Percentiles rank a stretch among this genome's conserved stretches.
These are phyloP conservation scores for Trichoderma aggressivum DNA, from an alignment of 2,329 filamentous ascomycete genomes.

Conservation along the genomic window DNA sequence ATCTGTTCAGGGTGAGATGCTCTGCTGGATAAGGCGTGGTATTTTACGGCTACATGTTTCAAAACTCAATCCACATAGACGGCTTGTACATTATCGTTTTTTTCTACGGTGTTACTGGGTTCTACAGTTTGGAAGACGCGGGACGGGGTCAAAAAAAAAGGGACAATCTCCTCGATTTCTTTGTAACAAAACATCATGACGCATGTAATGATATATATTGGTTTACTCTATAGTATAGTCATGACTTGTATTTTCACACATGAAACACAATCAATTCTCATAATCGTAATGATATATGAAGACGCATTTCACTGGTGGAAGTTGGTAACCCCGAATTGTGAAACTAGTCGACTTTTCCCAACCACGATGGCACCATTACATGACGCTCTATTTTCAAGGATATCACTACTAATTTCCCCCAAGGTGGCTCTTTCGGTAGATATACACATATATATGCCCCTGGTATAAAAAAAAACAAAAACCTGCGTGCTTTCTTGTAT, in stretches of 20 bases:
- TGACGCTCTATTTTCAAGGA: neutral
- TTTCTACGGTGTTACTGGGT: constrained; percentile 10
- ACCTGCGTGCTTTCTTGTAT: neutral
- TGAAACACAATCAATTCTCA: neutral
- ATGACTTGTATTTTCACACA: constrained; percentile 5
- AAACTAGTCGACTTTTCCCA: neutral
- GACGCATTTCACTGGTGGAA: neutral
- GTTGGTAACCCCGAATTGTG: neutral
- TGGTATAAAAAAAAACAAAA: neutral
- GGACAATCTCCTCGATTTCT: constrained; percentile 1
- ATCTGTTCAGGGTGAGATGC: neutral
- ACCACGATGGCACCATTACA: neutral
- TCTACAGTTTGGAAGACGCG: neutral
- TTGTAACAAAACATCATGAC: neutral
- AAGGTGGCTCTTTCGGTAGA: neutral
- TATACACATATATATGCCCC: neutral
- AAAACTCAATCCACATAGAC: constrained; percentile 3
- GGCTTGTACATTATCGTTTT: constrained; percentile 11
- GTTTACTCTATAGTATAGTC: constrained; percentile 7
- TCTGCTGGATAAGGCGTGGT: neutral
- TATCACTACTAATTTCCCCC: neutral
- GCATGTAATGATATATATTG: constrained; percentile 11
- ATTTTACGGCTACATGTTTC: constrained; percentile 5
- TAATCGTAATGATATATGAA: neutral
- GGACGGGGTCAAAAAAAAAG: constrained; percentile 7